A percentile compares a stretch with the other conserved stretches of the same genome.
phyloP scores from a whole-genome alignment of 2,329 filamentous ascomycete genomes.

The Alternaria brassicicola region DNA sequence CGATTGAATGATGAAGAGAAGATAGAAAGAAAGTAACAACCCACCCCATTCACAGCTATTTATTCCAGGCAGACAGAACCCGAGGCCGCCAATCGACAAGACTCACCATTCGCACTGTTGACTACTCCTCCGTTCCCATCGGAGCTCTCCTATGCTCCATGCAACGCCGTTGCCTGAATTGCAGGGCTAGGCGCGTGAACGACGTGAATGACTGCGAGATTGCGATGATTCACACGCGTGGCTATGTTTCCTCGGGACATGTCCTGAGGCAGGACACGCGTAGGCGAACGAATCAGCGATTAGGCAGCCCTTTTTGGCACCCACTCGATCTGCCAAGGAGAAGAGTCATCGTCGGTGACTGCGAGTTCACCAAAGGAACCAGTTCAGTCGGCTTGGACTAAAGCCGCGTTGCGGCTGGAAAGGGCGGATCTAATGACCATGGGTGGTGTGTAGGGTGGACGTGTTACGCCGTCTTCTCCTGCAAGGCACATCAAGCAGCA shows the following conservation, averaged over 20 bases:
- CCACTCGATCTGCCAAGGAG: constrained; percentile 4
- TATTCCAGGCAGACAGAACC: constrained; percentile 39
- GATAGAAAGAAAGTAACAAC: constrained; percentile 21
- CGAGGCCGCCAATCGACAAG: constrained; percentile 37
- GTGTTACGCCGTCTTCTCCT: constrained; percentile 11
- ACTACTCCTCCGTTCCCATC: constrained; percentile 25
- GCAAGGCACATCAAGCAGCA: constrained; percentile 36
- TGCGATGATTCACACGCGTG: constrained; percentile 41
- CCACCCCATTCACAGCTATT: constrained; percentile 30
- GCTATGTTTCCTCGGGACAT: constrained; percentile 28
- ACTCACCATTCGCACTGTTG: constrained; percentile 16
- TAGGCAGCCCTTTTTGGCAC: constrained; percentile 29
- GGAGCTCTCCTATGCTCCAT: constrained; percentile 33
- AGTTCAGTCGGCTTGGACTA: constrained; percentile 19
- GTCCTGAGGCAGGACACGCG: constrained; percentile 32
- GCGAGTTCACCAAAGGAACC: constrained; percentile 22
- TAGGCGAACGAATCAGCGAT: constrained; percentile 20
- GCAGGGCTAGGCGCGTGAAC: constrained; percentile 18
- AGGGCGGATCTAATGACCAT: constrained; percentile 18
- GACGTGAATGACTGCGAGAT: constrained; percentile 32
- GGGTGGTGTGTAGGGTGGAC: constrained; percentile 2
- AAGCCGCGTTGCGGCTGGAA: constrained; percentile 18
- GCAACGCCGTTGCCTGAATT: constrained; percentile 35
- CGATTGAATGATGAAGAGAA: constrained; percentile 12
- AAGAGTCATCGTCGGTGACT: constrained; percentile 34